Evolutionary conservation across 2,329 filamentous ascomycete genomes (phyloP).

Genomic region (Cladosporium cucumerinum): DNA sequence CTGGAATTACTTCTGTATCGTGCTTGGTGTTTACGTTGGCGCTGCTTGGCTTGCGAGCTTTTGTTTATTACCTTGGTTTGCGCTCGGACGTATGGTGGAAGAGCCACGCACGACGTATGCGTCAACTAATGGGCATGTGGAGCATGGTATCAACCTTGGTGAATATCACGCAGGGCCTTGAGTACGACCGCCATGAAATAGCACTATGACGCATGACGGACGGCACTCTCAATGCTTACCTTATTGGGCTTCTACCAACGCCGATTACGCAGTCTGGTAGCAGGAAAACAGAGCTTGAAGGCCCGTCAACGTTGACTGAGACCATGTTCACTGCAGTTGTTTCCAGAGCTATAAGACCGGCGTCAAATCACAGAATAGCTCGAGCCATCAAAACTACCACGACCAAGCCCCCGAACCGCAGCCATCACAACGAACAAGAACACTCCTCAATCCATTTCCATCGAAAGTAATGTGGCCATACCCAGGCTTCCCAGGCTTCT

Average conservation of each 20-base stretch:
- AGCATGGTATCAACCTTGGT: background rate
- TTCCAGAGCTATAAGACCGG: background rate
- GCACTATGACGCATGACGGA: background rate
- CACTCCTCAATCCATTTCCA: background rate
- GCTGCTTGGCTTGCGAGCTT: background rate
- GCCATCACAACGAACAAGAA: background rate
- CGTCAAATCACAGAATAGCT: background rate
- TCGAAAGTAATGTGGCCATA: background rate
- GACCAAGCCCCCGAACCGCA: background rate
- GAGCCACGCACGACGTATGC: background rate
- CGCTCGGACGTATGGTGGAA: background rate
- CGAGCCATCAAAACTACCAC: background rate
- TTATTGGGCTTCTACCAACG: background rate
- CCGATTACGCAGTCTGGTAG: background rate
- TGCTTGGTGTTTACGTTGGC: background rate
- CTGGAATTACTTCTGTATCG: background rate
- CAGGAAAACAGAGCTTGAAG: background rate
- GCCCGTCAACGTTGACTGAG: background rate
- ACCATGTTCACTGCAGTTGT: background rate
- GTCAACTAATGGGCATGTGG: background rate
- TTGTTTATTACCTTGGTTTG: background rate
- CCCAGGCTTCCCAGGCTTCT: background rate
- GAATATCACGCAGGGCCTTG: background rate
- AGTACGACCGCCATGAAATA: background rate
- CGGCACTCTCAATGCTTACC: background rate